Evolutionary conservation across 2,329 filamentous ascomycete genomes (phyloP).

Genomic region (Colletotrichum musae): DNA sequence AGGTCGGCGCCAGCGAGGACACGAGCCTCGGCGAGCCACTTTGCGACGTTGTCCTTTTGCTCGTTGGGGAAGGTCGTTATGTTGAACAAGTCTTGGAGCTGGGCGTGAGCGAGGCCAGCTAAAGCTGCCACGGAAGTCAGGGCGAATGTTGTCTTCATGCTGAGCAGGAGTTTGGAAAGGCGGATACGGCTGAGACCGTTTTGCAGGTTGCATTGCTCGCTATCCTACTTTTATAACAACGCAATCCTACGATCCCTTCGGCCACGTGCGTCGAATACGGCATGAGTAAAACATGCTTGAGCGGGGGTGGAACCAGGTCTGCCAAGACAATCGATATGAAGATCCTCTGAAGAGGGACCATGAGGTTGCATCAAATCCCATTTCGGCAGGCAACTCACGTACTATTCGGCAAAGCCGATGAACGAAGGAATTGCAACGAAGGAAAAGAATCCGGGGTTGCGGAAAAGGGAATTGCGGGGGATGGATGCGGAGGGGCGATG

Average conservation of each 20-base stretch:
- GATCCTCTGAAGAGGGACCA: neutral
- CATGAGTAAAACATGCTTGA: neutral
- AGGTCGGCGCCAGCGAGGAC: slow-evolving; percentile 19
- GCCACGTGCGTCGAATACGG: neutral
- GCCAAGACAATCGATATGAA: neutral
- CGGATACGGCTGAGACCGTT: neutral
- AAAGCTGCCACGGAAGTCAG: neutral
- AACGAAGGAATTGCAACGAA: neutral
- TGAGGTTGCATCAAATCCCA: slow-evolving; percentile 10
- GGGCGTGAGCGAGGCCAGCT: neutral
- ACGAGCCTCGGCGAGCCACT: slow-evolving; percentile 15
- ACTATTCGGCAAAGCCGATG: neutral
- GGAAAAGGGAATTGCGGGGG: slow-evolving; percentile 13
- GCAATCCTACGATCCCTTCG: neutral
- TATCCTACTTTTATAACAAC: neutral
- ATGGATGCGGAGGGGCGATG: neutral
- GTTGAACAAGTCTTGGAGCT: slow-evolving; percentile 19
- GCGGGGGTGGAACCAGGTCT: slow-evolving; percentile 3
- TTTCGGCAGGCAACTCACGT: neutral
- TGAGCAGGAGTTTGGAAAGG: neutral
- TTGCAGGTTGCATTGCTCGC: neutral
- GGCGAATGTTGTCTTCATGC: neutral
- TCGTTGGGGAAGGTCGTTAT: slow-evolving; percentile 30
- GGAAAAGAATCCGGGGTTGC: slow-evolving; percentile 6
- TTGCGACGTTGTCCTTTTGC: slow-evolving; percentile 32